Evolutionary conservation across 1,139 yeast species (phyloP), one percentile per base, ranked within the genome.

Genomic region (Magnusiomyces fungicola): DNA sequence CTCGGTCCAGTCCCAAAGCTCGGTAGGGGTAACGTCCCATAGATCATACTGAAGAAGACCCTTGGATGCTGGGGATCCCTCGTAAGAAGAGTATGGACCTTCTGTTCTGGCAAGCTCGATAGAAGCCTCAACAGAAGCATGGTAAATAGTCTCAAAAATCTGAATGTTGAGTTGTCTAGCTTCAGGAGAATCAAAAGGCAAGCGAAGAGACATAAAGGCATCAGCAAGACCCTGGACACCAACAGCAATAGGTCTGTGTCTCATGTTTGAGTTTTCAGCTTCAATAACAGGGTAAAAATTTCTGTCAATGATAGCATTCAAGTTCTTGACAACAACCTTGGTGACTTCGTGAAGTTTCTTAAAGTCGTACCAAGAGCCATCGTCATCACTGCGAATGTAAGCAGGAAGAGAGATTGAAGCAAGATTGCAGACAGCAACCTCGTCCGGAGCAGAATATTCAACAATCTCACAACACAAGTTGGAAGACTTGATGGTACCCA

Each of bases 201-300:
- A 61, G 60, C 95, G 76, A 54, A 87, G 73, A 53, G 79, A 74
- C 74, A 84, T 74, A 66, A 85, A 87, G n/a, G 85, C 73, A 63
- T 87, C 96, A 30, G 96, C 95, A 50, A 87, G 73, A 52, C 96
- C 96, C 67, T 87, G 95, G 7, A 87, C 95, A 58, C 96, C 96
- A 40, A 87, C 69, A 7, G 96, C 95, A 59, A 87, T 81, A 34
- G 96, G 96, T 61, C 96, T 74, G 66, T 87, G 84, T 60, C 78
- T 78, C 74, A 79, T 71, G 66, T 88, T 87, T 41, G 95, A 83
- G 34, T 61, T 62, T 61, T 74, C 72, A 6, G 96, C 87, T 57
- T 80, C 81, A 53, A 74, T 75, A 30, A 86, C 81, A 2, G 96
- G 96, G 65, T 87, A 87, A 65, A 70, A 76, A 64, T 87, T 86